Conservation (phyloP, 2,329 filamentous ascomycete species). For the Fusarium sp. region DNA sequence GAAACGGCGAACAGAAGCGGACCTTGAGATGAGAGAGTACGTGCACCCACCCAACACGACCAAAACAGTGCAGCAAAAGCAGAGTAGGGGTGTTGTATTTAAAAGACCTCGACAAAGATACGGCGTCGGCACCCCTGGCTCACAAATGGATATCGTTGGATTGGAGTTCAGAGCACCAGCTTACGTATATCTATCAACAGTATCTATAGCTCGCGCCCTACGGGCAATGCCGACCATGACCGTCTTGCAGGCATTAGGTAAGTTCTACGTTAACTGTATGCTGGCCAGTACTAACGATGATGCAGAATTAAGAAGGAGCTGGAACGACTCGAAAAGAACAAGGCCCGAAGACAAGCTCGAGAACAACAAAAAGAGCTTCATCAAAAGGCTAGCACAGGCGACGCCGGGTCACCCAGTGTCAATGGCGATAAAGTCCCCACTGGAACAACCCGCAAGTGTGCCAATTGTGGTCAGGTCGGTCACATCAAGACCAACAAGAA, state of each 20-base stretch:
- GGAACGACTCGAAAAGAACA: slow-evolving; percentile 87
- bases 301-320: slow-evolving; percentile 70
- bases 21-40: slow-evolving; percentile 79
- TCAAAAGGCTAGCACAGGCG: slow-evolving; percentile 57
- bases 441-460: slow-evolving; percentile 89
- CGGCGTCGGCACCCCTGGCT: slow-evolving; percentile 48
- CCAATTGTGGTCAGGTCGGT: slow-evolving; percentile 95
- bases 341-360: slow-evolving; percentile 86
- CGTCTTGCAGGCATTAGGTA: slow-evolving; percentile 59
- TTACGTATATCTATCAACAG: slow-evolving; percentile 57
- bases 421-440: slow-evolving; percentile 63
- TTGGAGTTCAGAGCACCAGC: slow-evolving; percentile 50
- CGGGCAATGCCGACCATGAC: slow-evolving; percentile 63
- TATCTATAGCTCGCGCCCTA: slow-evolving; percentile 62
- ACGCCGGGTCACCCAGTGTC: slow-evolving; percentile 63
- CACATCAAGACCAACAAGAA: slow-evolving; percentile 99
- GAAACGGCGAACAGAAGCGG: slow-evolving; percentile 77
- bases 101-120: slow-evolving; percentile 29
- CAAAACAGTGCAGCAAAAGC: neutral
- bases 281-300: slow-evolving; percentile 27
- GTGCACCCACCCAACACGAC: slow-evolving; percentile 50
- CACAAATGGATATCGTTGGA: slow-evolving; percentile 48
- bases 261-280: slow-evolving; percentile 6
- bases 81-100: slow-evolving; percentile 2
- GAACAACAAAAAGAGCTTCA: slow-evolving; percentile 85